Evolutionary conservation across 2,329 filamentous ascomycete genomes (phyloP), one percentile per base, ranked within the genome.

Genomic region (Monosporascus ibericus): DNA sequence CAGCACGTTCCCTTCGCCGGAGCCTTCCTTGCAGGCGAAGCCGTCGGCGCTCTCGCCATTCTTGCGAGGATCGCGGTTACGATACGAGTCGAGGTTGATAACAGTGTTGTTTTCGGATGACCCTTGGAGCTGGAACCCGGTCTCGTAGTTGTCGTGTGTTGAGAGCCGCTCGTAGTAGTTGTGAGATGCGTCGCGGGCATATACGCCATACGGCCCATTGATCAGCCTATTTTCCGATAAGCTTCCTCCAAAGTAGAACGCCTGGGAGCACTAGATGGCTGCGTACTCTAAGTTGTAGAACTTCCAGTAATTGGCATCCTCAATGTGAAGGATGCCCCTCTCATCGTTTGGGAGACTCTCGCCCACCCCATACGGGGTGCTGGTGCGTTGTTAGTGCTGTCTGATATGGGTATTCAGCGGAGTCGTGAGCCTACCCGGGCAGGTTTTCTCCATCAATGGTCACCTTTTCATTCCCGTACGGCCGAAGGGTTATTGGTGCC

Each of bases 41-140:
- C 75, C 75, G 50, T 78, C 75, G 9, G 76, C 75, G 39, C 70
- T 75, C 60, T 78, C 75, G 15, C 75, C 75, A 44, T 78, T 78
- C 65, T 78, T 78, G 48, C 75, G 70, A 5, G 75, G 75, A 46
- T 75, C 72, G 0, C 72, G 69, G 61, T 75, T 75, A 25, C 65
- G 62, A 55, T 74, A 75, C 3, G 72, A 74, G 60, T 75, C 72
- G 1, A 75, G 65, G 51, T 72, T 71, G 6, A 73, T 55, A 30
- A 75, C 64, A n/a, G 66, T 65, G 59, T 74, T 74, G 53, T 72
- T 70, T 34, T 54, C 52, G 0, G 65, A 56, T 25, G 55, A 50
- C 2, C 69, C 68, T 42, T 70, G 60, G 6, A 71, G 60, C 24
- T 72, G 69, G 48, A 71, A 72, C 5, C 69, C 69, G 1, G 69